Evolutionary conservation across 2,329 filamentous ascomycete species (phyloP), one percentile per base, ranked within the genome.

Genomic region (Hypoxylon sp.): DNA sequence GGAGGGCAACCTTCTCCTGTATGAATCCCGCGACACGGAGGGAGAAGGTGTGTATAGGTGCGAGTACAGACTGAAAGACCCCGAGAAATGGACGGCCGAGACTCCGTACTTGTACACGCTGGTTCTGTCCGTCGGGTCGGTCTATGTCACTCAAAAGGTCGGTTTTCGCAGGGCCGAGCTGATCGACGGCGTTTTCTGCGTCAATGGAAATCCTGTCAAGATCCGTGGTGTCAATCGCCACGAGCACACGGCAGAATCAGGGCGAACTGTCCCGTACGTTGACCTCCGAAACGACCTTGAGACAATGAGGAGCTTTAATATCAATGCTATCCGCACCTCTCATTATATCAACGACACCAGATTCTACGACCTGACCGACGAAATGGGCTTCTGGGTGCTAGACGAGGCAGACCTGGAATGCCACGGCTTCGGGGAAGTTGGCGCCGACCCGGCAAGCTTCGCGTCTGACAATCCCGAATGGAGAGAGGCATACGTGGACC

Each of bases 171-270:
- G 78, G 5, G 78, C 86, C 0, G 84, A 88, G 63, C 78, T 89
- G 35, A 82, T 83, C 29, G 77, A 86, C 35, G 84, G 86, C 0
- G 76, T 88, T 23, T 80, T 89, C 62, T 79, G 80, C 45, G 83
- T 91, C 60, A 91, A 91, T 54, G 87, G 88, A 2, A 79, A 78
- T 17, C 79, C 84, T 0, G 80, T 91, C 51, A 82, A 88, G 11
- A 79, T 91, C 63, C 83, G 86, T 13, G 88, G 88, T 2, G 85
- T 87, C 4, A 91, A 91, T 66, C 80, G 88, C 27, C 88, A 91
- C 63, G 88, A 91, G 55, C 87, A 91, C 62, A 85, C 90, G 64
- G 83, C 86, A 0, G 75, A 80, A 53, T 81, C 80, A 4, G 87
- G 88, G 0, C 81, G 87, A 0, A 79, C 86, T 0, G 84, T 90